Percentiles rank a stretch among this genome's conserved stretches.
phyloP scores from a whole-genome alignment of 805 yeast species.

The Wickerhamomyces kurtzmanii region DNA sequence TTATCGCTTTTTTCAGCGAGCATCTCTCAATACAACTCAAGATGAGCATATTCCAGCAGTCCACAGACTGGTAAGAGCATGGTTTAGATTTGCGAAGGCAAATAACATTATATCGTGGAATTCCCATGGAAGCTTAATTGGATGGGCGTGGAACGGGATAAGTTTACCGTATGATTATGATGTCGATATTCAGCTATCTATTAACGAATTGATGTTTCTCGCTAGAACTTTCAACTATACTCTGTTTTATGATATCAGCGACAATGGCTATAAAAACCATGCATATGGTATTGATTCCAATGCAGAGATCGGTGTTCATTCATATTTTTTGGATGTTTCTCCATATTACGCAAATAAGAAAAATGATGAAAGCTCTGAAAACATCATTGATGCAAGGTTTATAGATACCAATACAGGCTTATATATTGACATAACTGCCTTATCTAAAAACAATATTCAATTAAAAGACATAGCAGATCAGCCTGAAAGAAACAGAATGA shows the following conservation, averaged over 20 bases:
- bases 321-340: no score
- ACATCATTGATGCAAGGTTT: not conserved
- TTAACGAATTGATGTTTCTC: slow-evolving; percentile 25
- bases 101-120: slow-evolving; percentile 27
- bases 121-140: no score
- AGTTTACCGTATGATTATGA: no score
- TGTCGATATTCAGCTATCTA: no score
- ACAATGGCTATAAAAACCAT: no score
- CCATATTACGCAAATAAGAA: slow-evolving; percentile 43
- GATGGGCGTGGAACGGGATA: no score
- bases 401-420: not conserved
- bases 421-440: not conserved
- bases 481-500: no score
- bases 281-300: slow-evolving; percentile 3
- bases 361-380: slow-evolving; percentile 46
- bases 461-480: not conserved
- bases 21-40: slow-evolving; percentile 31
- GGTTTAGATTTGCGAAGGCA: slow-evolving; percentile 30
- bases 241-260: no score
- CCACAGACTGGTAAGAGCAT: slow-evolving; percentile 34
- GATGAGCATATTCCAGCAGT: slow-evolving; percentile 28
- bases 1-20: slow-evolving; percentile 45
- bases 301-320: no score
- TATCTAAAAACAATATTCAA: not conserved
- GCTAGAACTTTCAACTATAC: slow-evolving; percentile 33